Evolutionary conservation across 2,329 filamentous ascomycete species (phyloP).

Genomic region (Aspergillus neoniger): DNA sequence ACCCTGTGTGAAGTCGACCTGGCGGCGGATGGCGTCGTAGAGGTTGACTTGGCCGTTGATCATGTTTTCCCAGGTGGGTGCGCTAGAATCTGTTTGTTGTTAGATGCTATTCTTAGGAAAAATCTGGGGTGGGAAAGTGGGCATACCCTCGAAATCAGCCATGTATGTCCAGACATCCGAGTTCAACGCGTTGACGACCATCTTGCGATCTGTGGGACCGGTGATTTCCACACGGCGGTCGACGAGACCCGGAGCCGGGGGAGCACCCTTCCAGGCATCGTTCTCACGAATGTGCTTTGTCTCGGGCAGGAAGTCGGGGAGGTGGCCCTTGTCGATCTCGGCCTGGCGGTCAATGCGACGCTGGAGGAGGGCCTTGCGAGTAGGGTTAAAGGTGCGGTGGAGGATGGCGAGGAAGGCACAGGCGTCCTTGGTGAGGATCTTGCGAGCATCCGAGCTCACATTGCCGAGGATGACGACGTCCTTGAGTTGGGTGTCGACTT

Average conservation of each 20-base stretch:
- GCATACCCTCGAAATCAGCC: conserved; percentile 94
- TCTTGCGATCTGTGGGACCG: conserved; percentile 95
- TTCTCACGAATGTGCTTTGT: conserved; percentile 94
- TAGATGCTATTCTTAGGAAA: neutral
- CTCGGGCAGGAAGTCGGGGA: conserved; percentile 94
- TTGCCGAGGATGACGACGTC: conserved; percentile 83
- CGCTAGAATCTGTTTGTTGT: conserved; percentile 72
- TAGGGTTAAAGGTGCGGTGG: conserved; percentile 90
- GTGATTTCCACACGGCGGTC: conserved; percentile 97
- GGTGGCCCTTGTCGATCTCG: conserved; percentile 84
- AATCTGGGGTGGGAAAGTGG: neutral
- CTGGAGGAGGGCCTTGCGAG: conserved; percentile 84
- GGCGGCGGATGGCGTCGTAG: conserved; percentile 89
- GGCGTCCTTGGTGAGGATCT: conserved; percentile 89
- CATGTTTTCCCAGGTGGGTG: conserved; percentile 99
- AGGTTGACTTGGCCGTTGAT: conserved; percentile 97
- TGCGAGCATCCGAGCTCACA: conserved; percentile 75
- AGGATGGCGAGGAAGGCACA: conserved; percentile 90
- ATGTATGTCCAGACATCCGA: conserved; percentile 98
- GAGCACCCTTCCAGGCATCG: conserved; percentile 87
- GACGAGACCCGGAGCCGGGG: conserved; percentile 86
- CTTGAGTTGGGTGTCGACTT: conserved; percentile 75
- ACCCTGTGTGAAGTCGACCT: conserved; percentile 95
- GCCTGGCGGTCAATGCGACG: conserved; percentile 83
- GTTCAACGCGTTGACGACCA: conserved; percentile 97